phyloP scores from a whole-genome alignment of 768 basidiomycete species.

The Suillus americanus region DNA sequence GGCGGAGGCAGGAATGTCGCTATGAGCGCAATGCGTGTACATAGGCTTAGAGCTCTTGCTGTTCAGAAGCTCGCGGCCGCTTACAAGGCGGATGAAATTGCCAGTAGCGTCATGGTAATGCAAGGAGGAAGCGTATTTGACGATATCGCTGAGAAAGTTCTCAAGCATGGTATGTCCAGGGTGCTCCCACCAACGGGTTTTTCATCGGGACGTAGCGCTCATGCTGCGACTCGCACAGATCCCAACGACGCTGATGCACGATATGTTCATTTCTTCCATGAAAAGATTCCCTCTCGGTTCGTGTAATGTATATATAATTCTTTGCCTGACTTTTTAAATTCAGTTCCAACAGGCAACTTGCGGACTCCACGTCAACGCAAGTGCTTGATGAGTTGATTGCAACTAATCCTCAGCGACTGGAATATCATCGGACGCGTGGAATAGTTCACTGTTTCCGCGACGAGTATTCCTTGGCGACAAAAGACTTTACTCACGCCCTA shows the following conservation, averaged over 20 bases:
- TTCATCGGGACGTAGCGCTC: neutral
- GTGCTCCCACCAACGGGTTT: neutral
- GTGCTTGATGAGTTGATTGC: slow-evolving; percentile 79
- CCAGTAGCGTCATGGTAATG: slow-evolving; percentile 93
- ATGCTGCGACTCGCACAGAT: slow-evolving; percentile 43
- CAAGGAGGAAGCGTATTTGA: slow-evolving; percentile 92
- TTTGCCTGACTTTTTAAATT: slow-evolving; percentile 18
- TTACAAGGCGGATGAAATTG: slow-evolving; percentile 87
- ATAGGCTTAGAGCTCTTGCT: slow-evolving; percentile 75
- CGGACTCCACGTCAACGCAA: slow-evolving; percentile 78
- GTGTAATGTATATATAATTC: slow-evolving; percentile 21
- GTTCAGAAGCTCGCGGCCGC: slow-evolving; percentile 87
- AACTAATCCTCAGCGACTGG: slow-evolving; percentile 69
- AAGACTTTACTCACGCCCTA: slow-evolving; percentile 80
- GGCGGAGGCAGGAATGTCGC: slow-evolving; percentile 68
- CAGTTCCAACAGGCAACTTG: slow-evolving; percentile 62
- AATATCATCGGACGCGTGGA: slow-evolving; percentile 87
- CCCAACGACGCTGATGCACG: slow-evolving; percentile 75
- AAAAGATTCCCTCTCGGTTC: slow-evolving; percentile 91
- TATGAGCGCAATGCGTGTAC: slow-evolving; percentile 85
- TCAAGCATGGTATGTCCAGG: slow-evolving; percentile 55
- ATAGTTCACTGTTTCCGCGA: slow-evolving; percentile 89
- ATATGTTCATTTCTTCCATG: slow-evolving; percentile 94
- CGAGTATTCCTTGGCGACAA: slow-evolving; percentile 70
- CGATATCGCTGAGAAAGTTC: slow-evolving; percentile 85